Evolutionary conservation across 2,329 filamentous ascomycete genomes (phyloP), one percentile per base, ranked within the genome.

Genomic region (Ceratocystis huliohia): DNA sequence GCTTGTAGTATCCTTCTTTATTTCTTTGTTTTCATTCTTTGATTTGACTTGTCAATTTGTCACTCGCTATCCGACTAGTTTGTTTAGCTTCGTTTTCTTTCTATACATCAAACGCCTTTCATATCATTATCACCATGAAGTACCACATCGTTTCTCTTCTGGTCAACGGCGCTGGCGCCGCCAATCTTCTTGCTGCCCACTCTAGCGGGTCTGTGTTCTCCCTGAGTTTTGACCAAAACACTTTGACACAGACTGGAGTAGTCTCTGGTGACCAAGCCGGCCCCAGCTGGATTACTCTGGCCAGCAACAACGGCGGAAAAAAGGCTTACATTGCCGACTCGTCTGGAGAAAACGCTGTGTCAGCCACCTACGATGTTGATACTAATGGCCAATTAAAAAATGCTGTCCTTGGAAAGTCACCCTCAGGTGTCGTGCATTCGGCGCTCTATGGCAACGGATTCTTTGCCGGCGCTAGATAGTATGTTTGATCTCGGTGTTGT

Each of bases 391-490:
- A 41, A 71, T 71, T 0, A 74, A 72, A 2, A 72, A 73, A 41
- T 41, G 45, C 64, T 3, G 67, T 68, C 22, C 64, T 68, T 20
- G 71, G 73, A n/a, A 67, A 72, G 45, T 73, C 74, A 2, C 68
- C 70, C 10, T 75, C 76, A 7, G 75, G 75, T 4, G 75, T 75
- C 64, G 74, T 80, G 3, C 75, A 79, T 67, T 77, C 76, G 48
- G 71, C 72, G 0, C 70, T 78, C 4, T 80, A 76, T 64, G 76
- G 76, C 13, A 73, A 73, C 61, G 70, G 74, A 3, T 80, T 78
- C 70, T 73, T 79, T 64, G 77, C 77, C 1, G 74, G 75, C 3
- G 75, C 77, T 1, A 74, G 79, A 70, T 80, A 80, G 78, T 80
- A 73, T 69, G 74, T 69, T n/a, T 17, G 5, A 28, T 17, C 10